A percentile compares a stretch with the other conserved stretches of the same genome.
phyloP scores from a whole-genome alignment of 192 early-diverging fungal genomes.

The Phycomyces nitens region DNA sequence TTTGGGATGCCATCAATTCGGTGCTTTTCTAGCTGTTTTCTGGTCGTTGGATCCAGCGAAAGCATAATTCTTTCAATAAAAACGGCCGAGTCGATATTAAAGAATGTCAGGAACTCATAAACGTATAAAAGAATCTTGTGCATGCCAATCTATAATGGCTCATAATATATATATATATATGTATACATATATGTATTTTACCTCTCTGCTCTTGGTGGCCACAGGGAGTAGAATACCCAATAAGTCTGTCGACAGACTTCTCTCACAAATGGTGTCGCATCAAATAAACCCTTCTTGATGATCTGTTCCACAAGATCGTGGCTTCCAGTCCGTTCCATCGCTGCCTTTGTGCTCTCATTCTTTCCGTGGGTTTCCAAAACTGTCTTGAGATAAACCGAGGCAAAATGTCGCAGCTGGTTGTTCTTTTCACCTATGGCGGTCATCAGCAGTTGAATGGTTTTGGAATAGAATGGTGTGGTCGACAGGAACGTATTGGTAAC shows the following conservation, averaged over 20 bases:
- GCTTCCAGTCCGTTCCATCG: conserved; percentile 26
- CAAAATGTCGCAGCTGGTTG: conserved; percentile 23
- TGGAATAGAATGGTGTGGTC: conserved; percentile 30
- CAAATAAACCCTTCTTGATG: conserved; percentile 32
- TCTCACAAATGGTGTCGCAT: conserved; percentile 37
- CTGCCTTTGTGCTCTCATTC: conserved; percentile 4
- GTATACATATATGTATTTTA: conserved; percentile 14
- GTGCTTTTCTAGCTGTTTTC: background rate
- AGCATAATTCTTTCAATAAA: background rate
- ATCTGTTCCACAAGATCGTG: conserved; percentile 21
- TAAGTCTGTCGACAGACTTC: conserved; percentile 28
- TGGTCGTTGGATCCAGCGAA: background rate
- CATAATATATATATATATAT: background rate
- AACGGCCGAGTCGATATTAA: background rate
- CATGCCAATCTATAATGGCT: background rate
- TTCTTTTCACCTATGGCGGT: conserved; percentile 34
- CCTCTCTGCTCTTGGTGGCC: conserved; percentile 35
- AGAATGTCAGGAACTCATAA: too few species aligned
- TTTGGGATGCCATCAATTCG: background rate
- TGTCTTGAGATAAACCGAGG: conserved; percentile 20
- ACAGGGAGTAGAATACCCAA: conserved; percentile 33
- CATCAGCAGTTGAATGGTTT: conserved; percentile 24
- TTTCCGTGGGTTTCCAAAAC: conserved; percentile 28
- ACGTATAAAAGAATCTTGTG: background rate
- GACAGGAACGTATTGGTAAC: conserved; percentile 23